phyloP scores from a whole-genome alignment of 306 rosid species.

The Rosa lucieae region DNA sequence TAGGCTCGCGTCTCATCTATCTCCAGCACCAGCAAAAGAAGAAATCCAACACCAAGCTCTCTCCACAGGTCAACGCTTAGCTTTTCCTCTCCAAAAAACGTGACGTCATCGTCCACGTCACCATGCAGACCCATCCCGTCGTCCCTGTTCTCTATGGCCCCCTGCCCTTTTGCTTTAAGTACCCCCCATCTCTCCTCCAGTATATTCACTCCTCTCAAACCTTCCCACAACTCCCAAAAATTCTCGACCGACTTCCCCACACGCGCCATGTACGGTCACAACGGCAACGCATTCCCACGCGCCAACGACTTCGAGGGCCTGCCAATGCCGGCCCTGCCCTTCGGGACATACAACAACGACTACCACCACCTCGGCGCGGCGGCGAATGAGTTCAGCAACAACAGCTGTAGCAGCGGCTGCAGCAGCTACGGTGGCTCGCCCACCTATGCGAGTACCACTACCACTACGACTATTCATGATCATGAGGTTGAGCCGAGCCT shows the following conservation, averaged over 20 bases:
- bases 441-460: neutral
- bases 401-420: constrained; percentile 57
- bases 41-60: neutral
- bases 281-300: constrained; percentile 37
- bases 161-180: constrained; percentile 36
- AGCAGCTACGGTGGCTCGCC: constrained; percentile 53
- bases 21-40: neutral
- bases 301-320: constrained; percentile 31
- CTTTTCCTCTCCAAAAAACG: neutral
- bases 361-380: constrained; percentile 19
- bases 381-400: constrained; percentile 36
- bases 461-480: neutral
- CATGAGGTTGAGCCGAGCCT: neutral
- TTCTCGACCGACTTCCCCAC: neutral
- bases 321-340: constrained; percentile 5
- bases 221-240: neutral
- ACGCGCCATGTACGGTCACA: constrained; percentile 65
- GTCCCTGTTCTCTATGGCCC: neutral
- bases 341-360: neutral
- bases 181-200: constrained; percentile 7
- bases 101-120: constrained; percentile 73
- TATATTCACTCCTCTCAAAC: neutral
- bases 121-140: constrained; percentile 13
- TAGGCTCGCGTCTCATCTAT: neutral
- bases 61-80: constrained; percentile 54